phyloP scores from a whole-genome alignment of 768 basidiomycete species.

The Boletus insuetus region DNA sequence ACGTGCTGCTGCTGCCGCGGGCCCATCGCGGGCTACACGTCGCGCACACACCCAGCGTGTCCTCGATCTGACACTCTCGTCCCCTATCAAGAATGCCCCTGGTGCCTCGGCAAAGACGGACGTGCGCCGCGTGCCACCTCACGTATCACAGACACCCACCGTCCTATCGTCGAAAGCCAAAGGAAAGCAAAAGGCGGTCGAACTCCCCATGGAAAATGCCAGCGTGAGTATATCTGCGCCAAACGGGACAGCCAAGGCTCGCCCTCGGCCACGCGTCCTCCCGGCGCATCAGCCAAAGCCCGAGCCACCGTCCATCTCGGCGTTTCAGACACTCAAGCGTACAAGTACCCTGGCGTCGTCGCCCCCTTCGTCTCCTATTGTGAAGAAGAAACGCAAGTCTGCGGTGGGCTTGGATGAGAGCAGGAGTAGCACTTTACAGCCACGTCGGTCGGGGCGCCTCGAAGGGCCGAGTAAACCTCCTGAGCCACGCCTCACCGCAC shows the following conservation, averaged over 20 bases:
- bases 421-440: background rate
- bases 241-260: constrained; percentile 11
- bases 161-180: constrained; percentile 28
- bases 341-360: constrained; percentile 20
- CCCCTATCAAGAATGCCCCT: constrained; percentile 16
- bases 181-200: constrained; percentile 32
- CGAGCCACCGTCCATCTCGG: constrained; percentile 7
- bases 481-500: background rate
- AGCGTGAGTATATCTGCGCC: constrained; percentile 9
- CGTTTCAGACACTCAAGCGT: constrained; percentile 25
- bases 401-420: constrained; percentile 2
- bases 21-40: constrained; percentile 59
- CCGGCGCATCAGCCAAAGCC: constrained; percentile 1
- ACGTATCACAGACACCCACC: background rate
- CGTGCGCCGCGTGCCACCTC: constrained; percentile 6
- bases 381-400: constrained; percentile 29
- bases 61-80: constrained; percentile 38
- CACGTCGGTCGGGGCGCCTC: constrained; percentile 21
- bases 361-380: constrained; percentile 17
- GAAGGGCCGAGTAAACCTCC: constrained; percentile 15
- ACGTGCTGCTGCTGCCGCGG: constrained; percentile 38
- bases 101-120: constrained; percentile 11
- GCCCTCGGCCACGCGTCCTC: constrained; percentile 6
- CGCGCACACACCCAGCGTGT: constrained; percentile 54
- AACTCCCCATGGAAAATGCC: constrained; percentile 10